phyloP scores from a whole-genome alignment of 2,329 filamentous ascomycete genomes.

The Sarocladiaceae sp. region DNA sequence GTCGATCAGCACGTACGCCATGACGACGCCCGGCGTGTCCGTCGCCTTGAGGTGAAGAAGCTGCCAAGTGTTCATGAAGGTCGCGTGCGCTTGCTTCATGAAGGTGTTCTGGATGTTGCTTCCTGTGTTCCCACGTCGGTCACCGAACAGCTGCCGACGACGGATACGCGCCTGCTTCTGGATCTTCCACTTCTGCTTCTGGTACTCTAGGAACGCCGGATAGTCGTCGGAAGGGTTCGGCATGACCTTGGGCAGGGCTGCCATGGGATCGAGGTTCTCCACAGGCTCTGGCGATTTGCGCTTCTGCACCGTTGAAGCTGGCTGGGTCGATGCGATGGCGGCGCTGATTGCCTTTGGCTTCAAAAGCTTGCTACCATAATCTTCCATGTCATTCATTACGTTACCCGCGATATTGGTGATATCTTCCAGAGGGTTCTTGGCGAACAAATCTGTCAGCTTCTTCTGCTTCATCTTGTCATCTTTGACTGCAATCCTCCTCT shows the following conservation, averaged over 20 bases:
- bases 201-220: slow-evolving; percentile 80
- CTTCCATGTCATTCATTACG: slow-evolving; percentile 68
- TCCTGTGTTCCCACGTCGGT: slow-evolving; percentile 53
- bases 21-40: slow-evolving; percentile 80
- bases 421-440: slow-evolving; percentile 65
- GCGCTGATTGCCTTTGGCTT: slow-evolving; percentile 58
- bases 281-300: slow-evolving; percentile 68
- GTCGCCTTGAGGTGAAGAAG: slow-evolving; percentile 81
- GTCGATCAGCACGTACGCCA: slow-evolving; percentile 88
- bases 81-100: slow-evolving; percentile 84
- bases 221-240: slow-evolving; percentile 85
- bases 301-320: slow-evolving; percentile 52
- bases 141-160: slow-evolving; percentile 87
- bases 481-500: slow-evolving; percentile 87
- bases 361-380: slow-evolving; percentile 67
- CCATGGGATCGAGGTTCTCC: slow-evolving; percentile 71
- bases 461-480: slow-evolving; percentile 98
- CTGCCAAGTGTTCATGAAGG: slow-evolving; percentile 94
- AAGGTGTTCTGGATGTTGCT: slow-evolving; percentile 67
- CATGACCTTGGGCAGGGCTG: slow-evolving; percentile 77
- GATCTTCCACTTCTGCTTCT: slow-evolving; percentile 98
- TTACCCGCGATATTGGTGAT: slow-evolving; percentile 60
- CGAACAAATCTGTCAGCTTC: slow-evolving; percentile 94
- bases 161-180: slow-evolving; percentile 86
- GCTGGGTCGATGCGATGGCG: slow-evolving; percentile 52